These are phyloP conservation scores for Thraustochytrium striatum DNA, from an alignment of 352 stramenopile species.

Conservation along the genomic window DNA sequence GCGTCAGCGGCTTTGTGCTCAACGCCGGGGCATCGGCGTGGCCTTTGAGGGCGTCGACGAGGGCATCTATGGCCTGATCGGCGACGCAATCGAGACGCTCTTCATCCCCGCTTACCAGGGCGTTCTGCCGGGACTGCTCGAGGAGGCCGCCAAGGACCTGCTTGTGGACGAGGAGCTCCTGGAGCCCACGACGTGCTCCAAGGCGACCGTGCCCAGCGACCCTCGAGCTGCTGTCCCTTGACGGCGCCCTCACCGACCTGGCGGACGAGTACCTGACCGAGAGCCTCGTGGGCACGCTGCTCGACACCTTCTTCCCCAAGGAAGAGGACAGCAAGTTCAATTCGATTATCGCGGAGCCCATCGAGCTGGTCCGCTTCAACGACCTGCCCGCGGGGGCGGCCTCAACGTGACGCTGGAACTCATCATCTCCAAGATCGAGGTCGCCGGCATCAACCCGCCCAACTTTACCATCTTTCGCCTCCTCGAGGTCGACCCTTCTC, in stretches of 20 bases:
- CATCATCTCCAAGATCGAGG: not conserved
- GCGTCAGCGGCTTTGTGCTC: not conserved
- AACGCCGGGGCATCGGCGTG: not conserved
- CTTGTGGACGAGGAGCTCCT: not conserved
- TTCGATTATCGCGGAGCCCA: slow-evolving; percentile 6
- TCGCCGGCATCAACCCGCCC: not conserved
- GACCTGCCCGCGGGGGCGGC: not conserved
- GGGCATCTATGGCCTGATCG: not conserved
- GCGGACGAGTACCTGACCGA: not conserved
- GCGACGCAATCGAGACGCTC: not conserved
- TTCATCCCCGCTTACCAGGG: not conserved
- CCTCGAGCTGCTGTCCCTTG: not conserved
- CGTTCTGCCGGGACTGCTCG: not conserved
- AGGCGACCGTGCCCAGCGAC: not conserved
- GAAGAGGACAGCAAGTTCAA: not conserved
- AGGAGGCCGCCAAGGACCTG: not conserved
- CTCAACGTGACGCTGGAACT: slow-evolving; percentile 8
- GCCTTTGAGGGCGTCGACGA: not conserved
- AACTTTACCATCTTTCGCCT: slow-evolving; percentile 6
- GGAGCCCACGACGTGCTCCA: not conserved
- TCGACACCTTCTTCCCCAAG: slow-evolving; percentile 1
- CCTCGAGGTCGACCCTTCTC: not conserved
- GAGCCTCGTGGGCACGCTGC: not conserved
- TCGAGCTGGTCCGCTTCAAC: not conserved
- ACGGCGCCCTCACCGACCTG: not conserved